phyloP scores from a whole-genome alignment of 2,329 filamentous ascomycete species.

The Sclerotinia subarctica region DNA sequence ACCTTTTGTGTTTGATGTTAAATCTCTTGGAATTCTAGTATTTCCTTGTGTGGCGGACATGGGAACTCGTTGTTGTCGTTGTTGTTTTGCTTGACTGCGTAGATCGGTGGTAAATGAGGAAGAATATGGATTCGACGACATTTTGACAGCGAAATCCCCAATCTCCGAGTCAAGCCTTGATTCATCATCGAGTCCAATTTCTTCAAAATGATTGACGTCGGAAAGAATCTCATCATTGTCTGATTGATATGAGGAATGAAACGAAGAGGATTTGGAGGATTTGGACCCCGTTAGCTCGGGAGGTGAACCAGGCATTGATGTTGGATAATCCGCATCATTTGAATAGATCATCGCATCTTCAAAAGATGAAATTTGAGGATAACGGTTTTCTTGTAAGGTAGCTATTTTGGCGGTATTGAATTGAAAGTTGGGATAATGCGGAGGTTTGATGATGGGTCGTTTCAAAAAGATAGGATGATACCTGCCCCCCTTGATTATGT shows the following conservation, averaged over 20 bases:
- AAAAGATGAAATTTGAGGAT: constrained; percentile 24
- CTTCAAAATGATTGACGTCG: constrained; percentile 84
- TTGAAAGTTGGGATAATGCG: neutral
- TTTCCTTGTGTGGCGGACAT: constrained; percentile 31
- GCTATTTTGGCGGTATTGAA: constrained; percentile 37
- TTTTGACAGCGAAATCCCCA: constrained; percentile 35
- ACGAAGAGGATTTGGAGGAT: constrained; percentile 87
- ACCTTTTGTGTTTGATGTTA: constrained; percentile 30
- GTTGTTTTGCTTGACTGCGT: constrained; percentile 29
- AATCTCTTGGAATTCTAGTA: constrained; percentile 33
- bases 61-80: constrained; percentile 27
- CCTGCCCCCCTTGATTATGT: constrained; percentile 14
- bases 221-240: constrained; percentile 68
- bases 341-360: constrained; percentile 35
- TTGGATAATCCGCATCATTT: constrained; percentile 28
- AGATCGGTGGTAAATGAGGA: constrained; percentile 31
- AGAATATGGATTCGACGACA: constrained; percentile 33
- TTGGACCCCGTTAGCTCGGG: constrained; percentile 80
- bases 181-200: constrained; percentile 82
- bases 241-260: constrained; percentile 71
- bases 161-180: constrained; percentile 36
- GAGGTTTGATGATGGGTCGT: neutral
- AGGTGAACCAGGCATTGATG: constrained; percentile 58
- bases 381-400: constrained; percentile 34
- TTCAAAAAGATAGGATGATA: constrained; percentile 17